Percentiles rank a stretch among this genome's conserved stretches.
Evolutionary conservation across 305 asterid species (phyloP).

Genomic region (Solanum aculeatissimum): DNA sequence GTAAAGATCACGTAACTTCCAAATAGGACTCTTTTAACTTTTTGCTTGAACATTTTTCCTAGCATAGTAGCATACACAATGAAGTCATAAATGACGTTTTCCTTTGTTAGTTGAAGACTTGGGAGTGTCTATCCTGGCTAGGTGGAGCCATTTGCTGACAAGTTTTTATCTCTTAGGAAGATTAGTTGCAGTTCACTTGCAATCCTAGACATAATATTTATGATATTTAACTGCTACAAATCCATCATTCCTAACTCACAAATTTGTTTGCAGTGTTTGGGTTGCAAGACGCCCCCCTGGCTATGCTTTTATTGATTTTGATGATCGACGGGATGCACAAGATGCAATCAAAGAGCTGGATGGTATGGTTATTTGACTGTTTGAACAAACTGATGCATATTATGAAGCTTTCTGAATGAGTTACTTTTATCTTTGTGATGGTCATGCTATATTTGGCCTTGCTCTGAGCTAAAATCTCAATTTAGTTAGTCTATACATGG

Average conservation of each 20-base stretch:
- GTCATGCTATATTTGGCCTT: background rate
- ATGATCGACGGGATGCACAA: slow-evolving; percentile 91
- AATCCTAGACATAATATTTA: background rate
- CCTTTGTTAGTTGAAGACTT: background rate
- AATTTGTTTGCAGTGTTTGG: slow-evolving; percentile 64
- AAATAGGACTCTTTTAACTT: background rate
- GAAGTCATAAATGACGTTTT: background rate
- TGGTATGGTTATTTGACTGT: slow-evolving; percentile 24
- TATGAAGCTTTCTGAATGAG: background rate
- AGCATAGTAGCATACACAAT: background rate
- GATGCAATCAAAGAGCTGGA: slow-evolving; percentile 88
- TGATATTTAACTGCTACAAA: background rate
- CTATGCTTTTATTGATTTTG: slow-evolving; percentile 89
- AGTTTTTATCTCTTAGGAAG: background rate
- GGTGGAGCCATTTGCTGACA: background rate
- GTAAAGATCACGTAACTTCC: background rate
- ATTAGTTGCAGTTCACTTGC: background rate
- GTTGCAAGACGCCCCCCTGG: slow-evolving; percentile 99
- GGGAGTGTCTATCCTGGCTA: background rate
- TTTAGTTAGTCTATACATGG: background rate
- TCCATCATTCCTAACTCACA: background rate
- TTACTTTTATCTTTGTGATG: background rate
- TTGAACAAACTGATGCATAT: background rate
- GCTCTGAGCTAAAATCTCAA: background rate
- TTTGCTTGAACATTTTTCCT: background rate